Evolutionary conservation across 2,329 filamentous ascomycete genomes (phyloP).

Genomic region (Aspergillus sp.): DNA sequence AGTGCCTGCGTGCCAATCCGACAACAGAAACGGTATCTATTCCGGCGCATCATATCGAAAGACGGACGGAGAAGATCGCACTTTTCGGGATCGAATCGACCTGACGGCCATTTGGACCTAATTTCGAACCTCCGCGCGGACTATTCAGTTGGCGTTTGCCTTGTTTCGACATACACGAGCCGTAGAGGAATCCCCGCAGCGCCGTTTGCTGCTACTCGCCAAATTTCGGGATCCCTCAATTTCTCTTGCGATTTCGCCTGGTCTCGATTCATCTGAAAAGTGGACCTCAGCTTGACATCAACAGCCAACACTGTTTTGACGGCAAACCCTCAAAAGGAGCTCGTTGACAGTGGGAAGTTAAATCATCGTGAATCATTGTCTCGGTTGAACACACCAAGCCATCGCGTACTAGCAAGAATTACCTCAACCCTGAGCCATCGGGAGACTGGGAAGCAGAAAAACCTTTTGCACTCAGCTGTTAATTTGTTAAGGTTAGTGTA

Average conservation of each 20-base stretch:
- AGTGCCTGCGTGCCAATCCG: conserved; percentile 5
- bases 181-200: conserved; percentile 15
- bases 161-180: conserved; percentile 9
- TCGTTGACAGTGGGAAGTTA: conserved; percentile 12
- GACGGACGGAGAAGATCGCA: background rate
- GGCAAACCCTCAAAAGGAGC: conserved; percentile 7
- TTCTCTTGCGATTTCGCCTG: conserved; percentile 5
- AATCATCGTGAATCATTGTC: conserved; percentile 25
- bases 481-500: conserved; percentile 31
- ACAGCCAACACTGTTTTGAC: conserved; percentile 11
- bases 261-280: conserved; percentile 12
- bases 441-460: background rate
- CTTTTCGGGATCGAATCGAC: background rate
- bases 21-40: conserved; percentile 2
- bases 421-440: conserved; percentile 11
- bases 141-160: conserved; percentile 18
- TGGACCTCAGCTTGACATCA: conserved; percentile 12
- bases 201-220: conserved; percentile 23
- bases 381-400: conserved; percentile 24
- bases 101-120: conserved; percentile 3
- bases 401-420: conserved; percentile 14
- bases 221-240: conserved; percentile 6
- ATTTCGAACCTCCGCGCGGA: conserved; percentile 11
- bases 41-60: conserved; percentile 1
- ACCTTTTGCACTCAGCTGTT: conserved; percentile 5